Percentiles rank a stretch among this genome's conserved stretches.
Conservation (phyloP, 306 rosid species). For the Prunus campanulata region DNA sequence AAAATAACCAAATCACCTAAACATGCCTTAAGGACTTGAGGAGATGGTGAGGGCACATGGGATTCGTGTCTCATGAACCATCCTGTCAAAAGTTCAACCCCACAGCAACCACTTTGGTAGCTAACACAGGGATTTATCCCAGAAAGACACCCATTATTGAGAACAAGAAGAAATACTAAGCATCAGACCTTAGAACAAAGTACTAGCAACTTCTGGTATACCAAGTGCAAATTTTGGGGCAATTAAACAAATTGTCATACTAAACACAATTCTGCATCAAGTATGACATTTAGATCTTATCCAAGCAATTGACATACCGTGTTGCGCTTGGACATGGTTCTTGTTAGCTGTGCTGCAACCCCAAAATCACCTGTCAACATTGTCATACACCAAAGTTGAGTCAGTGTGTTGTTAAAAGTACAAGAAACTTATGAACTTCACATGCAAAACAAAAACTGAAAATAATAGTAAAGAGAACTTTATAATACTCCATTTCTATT, state of each 20-base stretch:
- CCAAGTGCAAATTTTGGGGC: not conserved
- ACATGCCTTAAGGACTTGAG: not conserved
- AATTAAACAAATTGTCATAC: not conserved
- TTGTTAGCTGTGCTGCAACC: conserved; percentile 96
- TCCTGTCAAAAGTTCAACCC: not conserved
- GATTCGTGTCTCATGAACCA: not conserved
- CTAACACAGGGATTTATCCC: not conserved
- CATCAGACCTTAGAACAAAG: not conserved
- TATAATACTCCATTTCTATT: not conserved
- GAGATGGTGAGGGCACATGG: not conserved
- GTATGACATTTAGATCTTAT: not conserved
- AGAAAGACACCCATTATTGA: not conserved
- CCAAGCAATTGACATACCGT: conserved; percentile 52
- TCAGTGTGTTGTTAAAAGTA: conserved; percentile 12
- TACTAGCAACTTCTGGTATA: not conserved
- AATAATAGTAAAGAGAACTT: conserved; percentile 6
- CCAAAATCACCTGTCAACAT: conserved; percentile 92
- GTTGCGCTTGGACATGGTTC: conserved; percentile 99
- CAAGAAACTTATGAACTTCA: not conserved
- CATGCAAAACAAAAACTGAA: not conserved
- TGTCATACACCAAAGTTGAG: conserved; percentile 20
- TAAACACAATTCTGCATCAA: not conserved
- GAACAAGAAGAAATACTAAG: not conserved
- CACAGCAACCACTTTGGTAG: not conserved
- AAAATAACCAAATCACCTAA: not conserved